A percentile compares a stretch with the other conserved stretches of the same genome.
These are phyloP conservation scores for Dactylellina sp. DNA, from an alignment of 2,329 filamentous ascomycete species.

Conservation along the genomic window DNA sequence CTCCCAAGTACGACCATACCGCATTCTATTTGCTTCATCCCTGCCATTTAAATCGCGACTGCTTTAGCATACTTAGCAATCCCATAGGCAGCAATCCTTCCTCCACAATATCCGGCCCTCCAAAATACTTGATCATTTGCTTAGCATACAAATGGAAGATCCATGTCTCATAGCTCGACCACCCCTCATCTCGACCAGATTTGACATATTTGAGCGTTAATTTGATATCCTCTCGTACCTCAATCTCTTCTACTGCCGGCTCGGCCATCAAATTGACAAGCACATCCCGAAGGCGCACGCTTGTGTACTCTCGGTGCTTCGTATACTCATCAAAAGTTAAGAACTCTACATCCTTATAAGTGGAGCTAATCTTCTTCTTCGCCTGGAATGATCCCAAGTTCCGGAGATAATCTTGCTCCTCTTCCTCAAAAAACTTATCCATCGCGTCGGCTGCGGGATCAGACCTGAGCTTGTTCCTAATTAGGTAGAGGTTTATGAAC, in stretches of 20 bases:
- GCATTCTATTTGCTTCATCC: too few species aligned
- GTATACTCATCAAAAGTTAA: constrained; percentile 66
- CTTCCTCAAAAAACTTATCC: constrained; percentile 62
- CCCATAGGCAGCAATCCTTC: constrained; percentile 66
- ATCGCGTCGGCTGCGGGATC: constrained; percentile 62
- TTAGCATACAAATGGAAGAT: constrained; percentile 66
- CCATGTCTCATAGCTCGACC: constrained; percentile 68
- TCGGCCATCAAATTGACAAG: constrained; percentile 61
- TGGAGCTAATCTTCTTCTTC: constrained; percentile 51
- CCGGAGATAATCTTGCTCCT: constrained; percentile 63
- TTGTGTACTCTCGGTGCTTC: constrained; percentile 62
- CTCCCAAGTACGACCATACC: too few species aligned
- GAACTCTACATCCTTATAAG: constrained; percentile 63
- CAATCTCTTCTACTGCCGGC: constrained; percentile 59
- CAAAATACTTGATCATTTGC: constrained; percentile 66
- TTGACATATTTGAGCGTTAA: constrained; percentile 27
- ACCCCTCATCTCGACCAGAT: constrained; percentile 44
- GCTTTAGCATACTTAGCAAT: constrained; percentile 66
- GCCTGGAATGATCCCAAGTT: constrained; percentile 62
- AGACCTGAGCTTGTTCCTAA: constrained; percentile 62
- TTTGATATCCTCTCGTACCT: constrained; percentile 57
- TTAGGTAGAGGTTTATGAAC: constrained; percentile 65
- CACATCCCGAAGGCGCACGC: constrained; percentile 62
- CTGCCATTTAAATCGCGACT: constrained; percentile 66
- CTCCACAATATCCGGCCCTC: constrained; percentile 66